A percentile compares a stretch with the other conserved stretches of the same genome.
phyloP scores from a whole-genome alignment of 2,329 filamentous ascomycete species.

The Diaporthe batatas region DNA sequence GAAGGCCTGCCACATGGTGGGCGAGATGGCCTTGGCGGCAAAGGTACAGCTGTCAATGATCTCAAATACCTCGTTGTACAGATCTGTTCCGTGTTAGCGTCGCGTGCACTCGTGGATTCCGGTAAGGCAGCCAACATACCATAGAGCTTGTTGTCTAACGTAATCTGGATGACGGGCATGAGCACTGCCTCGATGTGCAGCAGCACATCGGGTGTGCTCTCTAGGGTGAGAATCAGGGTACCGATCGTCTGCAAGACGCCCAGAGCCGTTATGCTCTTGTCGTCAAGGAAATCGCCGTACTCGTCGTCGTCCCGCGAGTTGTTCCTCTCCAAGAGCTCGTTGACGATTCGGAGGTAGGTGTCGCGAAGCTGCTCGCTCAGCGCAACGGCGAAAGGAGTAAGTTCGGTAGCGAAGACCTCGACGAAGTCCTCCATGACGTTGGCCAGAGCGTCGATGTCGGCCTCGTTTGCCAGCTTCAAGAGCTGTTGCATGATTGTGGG shows the following conservation, averaged over 20 bases:
- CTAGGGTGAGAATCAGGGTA: conserved; percentile 93
- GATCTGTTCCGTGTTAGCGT: conserved; percentile 63
- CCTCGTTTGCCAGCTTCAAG: conserved; percentile 96
- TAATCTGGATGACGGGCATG: conserved; percentile 97
- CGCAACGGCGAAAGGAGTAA: conserved; percentile 96
- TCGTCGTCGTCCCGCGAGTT: conserved; percentile 80
- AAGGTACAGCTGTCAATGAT: conserved; percentile 99
- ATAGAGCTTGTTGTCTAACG: conserved; percentile 97
- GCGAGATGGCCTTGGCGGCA: conserved; percentile 93
- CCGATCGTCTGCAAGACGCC: conserved; percentile 98
- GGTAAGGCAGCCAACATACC: conserved; percentile 61
- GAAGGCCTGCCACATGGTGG: conserved; percentile 98
- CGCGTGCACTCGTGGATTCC: neutral
- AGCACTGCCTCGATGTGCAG: conserved; percentile 94
- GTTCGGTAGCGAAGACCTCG: conserved; percentile 95
- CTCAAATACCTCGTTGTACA: conserved; percentile 99
- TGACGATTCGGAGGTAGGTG: conserved; percentile 93
- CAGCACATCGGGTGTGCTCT: conserved; percentile 96
- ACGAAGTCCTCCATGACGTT: conserved; percentile 99
- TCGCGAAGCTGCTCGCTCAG: conserved; percentile 95
- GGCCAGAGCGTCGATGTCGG: conserved; percentile 94
- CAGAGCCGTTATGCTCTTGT: conserved; percentile 97
- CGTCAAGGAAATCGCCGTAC: conserved; percentile 92
- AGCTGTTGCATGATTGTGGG: conserved; percentile 99
- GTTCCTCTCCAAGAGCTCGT: conserved; percentile 91